Conservation (phyloP, 2,329 filamentous ascomycete genomes). For the Ilyonectria destructans region DNA sequence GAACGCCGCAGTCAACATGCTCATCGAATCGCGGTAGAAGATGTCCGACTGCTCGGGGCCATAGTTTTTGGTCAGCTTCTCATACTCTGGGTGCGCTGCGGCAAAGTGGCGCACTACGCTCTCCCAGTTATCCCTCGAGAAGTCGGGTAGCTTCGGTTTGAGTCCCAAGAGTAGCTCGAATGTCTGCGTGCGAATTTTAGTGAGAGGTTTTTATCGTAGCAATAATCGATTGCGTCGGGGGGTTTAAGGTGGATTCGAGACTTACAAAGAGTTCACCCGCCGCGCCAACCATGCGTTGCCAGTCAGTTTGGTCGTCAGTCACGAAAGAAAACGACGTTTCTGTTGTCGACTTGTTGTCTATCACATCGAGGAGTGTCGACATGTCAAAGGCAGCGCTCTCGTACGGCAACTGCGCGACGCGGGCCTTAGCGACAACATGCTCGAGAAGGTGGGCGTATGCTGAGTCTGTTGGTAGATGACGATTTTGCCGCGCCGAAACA, state of each 20-base stretch:
- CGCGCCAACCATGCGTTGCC: not conserved
- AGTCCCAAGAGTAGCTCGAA: not conserved
- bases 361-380: not conserved
- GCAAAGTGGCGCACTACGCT: conserved; percentile 1
- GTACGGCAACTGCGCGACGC: not conserved
- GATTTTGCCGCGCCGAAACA: not conserved
- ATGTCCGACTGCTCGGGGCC: not conserved
- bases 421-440: not conserved
- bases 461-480: not conserved
- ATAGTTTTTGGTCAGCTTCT: not conserved
- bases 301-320: not conserved
- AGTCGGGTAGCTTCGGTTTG: not conserved
- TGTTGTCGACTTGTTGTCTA: not conserved
- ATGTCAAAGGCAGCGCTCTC: not conserved
- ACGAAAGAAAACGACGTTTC: not conserved
- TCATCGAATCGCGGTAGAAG: not conserved
- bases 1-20: not conserved
- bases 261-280: conserved; percentile 1
- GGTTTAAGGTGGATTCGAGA: not conserved
- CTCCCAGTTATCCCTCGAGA: conserved; percentile 1
- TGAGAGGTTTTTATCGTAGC: not conserved
- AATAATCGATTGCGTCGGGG: not conserved
- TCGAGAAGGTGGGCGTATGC: not conserved
- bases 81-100: not conserved
- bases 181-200: not conserved